phyloP scores from a whole-genome alignment of 352 stramenopile species.

The Globisporangium lucens region DNA sequence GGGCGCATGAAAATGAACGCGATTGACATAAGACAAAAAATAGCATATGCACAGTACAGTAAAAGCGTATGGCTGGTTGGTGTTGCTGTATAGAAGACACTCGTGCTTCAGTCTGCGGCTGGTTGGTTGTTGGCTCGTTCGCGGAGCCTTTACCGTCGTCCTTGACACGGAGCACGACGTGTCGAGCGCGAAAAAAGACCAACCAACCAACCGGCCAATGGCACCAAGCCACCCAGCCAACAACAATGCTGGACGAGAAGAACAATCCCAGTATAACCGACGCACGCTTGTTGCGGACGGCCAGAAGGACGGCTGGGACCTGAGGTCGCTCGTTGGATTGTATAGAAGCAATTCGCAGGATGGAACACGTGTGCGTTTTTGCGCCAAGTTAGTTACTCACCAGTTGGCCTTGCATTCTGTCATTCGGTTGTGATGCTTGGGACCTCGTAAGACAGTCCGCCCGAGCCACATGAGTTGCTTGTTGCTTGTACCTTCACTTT shows the following conservation, averaged over 20 bases:
- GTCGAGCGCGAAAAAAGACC: neutral
- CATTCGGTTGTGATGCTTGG: neutral
- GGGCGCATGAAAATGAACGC: neutral
- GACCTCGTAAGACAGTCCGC: neutral
- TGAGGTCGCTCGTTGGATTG: neutral
- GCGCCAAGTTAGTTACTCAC: neutral
- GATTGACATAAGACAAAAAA: neutral
- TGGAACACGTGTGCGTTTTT: neutral
- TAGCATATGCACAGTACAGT: neutral
- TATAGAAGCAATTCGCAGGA: neutral
- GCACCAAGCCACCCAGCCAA: neutral
- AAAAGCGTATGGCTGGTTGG: neutral
- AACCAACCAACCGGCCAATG: neutral
- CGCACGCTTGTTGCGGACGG: neutral
- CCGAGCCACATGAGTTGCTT: neutral
- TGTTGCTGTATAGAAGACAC: neutral
- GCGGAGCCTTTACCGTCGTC: neutral
- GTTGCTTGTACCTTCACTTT: neutral
- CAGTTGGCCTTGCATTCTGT: neutral
- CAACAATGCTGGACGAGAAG: neutral
- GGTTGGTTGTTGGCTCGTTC: neutral
- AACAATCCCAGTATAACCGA: neutral
- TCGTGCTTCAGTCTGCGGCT: neutral
- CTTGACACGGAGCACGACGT: neutral
- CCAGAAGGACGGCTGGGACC: neutral